Conservation (phyloP, 305 asterid species). For the Stenogyne calaminthoides region DNA sequence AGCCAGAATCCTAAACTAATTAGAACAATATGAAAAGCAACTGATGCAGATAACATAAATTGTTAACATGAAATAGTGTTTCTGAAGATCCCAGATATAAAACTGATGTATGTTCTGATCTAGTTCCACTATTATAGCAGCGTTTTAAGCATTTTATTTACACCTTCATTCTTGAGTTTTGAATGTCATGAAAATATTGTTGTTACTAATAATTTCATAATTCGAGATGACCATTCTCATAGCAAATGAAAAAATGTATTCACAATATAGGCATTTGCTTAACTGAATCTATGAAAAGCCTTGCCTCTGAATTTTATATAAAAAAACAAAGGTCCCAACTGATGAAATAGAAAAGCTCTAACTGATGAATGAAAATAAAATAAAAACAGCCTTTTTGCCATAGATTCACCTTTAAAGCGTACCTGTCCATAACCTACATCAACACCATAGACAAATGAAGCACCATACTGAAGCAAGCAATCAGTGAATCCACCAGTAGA, state of each 20-base stretch:
- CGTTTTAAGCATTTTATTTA: not conserved
- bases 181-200: constrained; percentile 9
- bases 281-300: not conserved
- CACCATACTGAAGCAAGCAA: constrained; percentile 95
- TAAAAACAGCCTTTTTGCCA: constrained; percentile 1
- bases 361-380: constrained; percentile 1
- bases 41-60: not conserved
- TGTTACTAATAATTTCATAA: not conserved
- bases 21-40: constrained; percentile 28
- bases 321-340: not conserved
- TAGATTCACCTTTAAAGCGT: constrained; percentile 5
- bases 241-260: constrained; percentile 4
- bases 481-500: constrained; percentile 99
- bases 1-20: constrained; percentile 26
- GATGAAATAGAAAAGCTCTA: constrained; percentile 10
- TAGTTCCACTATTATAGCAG: constrained; percentile 13
- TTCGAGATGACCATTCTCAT: not conserved
- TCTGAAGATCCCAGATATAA: not conserved
- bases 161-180: not conserved
- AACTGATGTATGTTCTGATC: constrained; percentile 4
- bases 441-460: constrained; percentile 94
- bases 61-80: not conserved
- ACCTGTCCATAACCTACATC: constrained; percentile 99
- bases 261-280: not conserved
- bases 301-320: not conserved